Conservation (phyloP, 1,284 basidiomycete genomes). For the Apiotrichum domesticum region DNA sequence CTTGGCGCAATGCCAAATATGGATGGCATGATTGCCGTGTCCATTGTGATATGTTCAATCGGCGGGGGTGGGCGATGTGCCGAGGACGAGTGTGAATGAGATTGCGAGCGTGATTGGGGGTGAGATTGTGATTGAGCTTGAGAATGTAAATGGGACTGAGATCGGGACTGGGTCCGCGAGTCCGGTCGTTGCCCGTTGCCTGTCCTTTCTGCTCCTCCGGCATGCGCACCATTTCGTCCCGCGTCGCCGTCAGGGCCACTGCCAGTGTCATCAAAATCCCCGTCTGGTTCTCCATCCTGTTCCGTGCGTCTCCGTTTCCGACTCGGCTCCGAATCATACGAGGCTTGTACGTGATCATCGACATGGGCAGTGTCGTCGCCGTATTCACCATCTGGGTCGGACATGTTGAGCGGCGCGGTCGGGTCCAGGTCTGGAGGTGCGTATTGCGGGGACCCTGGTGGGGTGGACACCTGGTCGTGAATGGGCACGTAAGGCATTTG, state of each 20-base stretch:
- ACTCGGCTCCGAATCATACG: conserved; percentile 19
- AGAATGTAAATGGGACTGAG: not conserved
- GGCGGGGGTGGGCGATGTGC: not conserved
- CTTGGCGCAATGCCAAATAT: conserved; percentile 88
- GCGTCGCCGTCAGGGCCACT: too few relatives aligned
- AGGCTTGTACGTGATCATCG: not conserved
- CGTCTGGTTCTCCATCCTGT: not conserved
- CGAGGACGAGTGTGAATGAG: not conserved
- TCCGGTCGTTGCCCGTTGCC: not conserved
- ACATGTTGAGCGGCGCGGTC: not conserved
- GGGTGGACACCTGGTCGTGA: conserved; percentile 26
- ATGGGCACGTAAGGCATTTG: conserved; percentile 28
- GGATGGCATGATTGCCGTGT: conserved; percentile 59
- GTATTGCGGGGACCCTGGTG: conserved; percentile 23
- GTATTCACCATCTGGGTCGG: conserved; percentile 2
- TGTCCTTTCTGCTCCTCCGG: too few relatives aligned
- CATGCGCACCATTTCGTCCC: too few relatives aligned
- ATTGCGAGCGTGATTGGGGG: not conserved
- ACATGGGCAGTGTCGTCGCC: not conserved
- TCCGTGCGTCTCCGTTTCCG: conserved; percentile 27
- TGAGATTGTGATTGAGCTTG: not conserved
- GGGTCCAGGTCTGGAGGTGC: conserved; percentile 34
- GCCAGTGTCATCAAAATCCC: too few relatives aligned
- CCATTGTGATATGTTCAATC: not conserved
- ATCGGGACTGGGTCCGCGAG: not conserved